A percentile compares a stretch with the other conserved stretches of the same genome.
These are phyloP conservation scores for Barnettozyma salicaria DNA, from an alignment of 805 yeast species.

Conservation along the genomic window DNA sequence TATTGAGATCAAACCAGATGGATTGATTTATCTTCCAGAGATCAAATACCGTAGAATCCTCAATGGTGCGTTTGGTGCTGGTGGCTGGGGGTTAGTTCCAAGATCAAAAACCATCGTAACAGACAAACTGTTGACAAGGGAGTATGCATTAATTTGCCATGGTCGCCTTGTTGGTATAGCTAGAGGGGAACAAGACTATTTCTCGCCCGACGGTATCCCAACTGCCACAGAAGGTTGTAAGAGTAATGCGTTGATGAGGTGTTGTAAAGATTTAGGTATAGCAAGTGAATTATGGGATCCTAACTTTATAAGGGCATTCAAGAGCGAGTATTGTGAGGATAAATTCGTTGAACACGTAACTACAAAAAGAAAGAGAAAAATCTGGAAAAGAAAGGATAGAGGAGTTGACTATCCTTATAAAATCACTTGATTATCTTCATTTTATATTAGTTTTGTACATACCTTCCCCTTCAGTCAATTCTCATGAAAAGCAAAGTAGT, in stretches of 20 bases:
- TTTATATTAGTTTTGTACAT: too few species aligned
- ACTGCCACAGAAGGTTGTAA: constrained; percentile 98
- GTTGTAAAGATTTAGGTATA: constrained; percentile 94
- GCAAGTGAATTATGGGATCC: constrained; percentile 99
- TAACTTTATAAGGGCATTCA: constrained; percentile 66
- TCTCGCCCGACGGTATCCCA: constrained; percentile 78
- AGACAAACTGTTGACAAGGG: constrained; percentile 72
- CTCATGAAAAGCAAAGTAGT: too few species aligned
- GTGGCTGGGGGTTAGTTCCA: constrained; percentile 98
- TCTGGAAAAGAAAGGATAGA: constrained; percentile 87
- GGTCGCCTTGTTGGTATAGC: constrained; percentile 89
- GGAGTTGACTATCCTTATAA: constrained; percentile 83
- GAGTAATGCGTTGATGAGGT: constrained; percentile 93
- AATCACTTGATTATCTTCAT: constrained; percentile 13
- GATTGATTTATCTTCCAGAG: constrained; percentile 86
- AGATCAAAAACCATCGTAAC: constrained; percentile 79
- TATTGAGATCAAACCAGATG: constrained; percentile 94
- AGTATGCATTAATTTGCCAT: constrained; percentile 79
- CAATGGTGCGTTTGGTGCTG: constrained; percentile 93
- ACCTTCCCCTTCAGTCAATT: too few species aligned
- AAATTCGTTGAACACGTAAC: constrained; percentile 79
- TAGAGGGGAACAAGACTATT: constrained; percentile 93
- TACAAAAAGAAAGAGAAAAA: constrained; percentile 79
- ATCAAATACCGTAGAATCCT: constrained; percentile 88
- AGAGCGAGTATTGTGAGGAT: constrained; percentile 64